These are phyloP conservation scores for Globisporangium spinosum DNA, from an alignment of 352 stramenopile genomes.

Conservation along the genomic window DNA sequence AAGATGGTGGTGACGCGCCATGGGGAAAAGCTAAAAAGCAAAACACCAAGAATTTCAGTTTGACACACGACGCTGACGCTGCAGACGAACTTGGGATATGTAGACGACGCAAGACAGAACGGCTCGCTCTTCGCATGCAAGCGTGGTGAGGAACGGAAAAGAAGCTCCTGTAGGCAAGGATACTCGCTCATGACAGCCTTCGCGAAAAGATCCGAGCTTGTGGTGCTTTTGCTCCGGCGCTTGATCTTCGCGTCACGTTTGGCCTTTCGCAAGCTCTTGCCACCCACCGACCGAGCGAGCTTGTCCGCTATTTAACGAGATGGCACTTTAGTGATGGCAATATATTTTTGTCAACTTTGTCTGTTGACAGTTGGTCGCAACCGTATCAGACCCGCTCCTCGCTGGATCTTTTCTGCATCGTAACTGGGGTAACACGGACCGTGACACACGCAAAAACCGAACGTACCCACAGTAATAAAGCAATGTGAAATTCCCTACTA, in stretches of 20 bases:
- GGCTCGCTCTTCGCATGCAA: neutral
- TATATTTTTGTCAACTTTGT: neutral
- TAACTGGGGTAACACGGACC: neutral
- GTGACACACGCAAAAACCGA: neutral
- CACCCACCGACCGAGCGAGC: no score
- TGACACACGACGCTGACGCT: neutral
- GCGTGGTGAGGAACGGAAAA: neutral
- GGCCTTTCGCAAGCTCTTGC: no score
- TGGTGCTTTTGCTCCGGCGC: no score
- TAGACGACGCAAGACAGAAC: neutral
- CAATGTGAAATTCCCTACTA: no score
- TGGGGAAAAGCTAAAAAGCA: neutral
- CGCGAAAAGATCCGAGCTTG: no score
- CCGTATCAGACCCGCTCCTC: no score
- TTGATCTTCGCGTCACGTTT: no score
- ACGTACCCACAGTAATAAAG: conserved; percentile 1
- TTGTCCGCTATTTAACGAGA: no score
- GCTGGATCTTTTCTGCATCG: conserved; percentile 1
- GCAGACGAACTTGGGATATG: neutral
- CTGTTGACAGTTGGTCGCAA: neutral
- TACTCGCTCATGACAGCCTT: neutral
- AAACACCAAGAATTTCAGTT: neutral
- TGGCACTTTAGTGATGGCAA: no score
- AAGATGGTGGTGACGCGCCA: neutral
- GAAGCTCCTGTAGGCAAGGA: no score